Conservation (phyloP, 768 basidiomycete species). For the Leccinellum rugosiceps region DNA sequence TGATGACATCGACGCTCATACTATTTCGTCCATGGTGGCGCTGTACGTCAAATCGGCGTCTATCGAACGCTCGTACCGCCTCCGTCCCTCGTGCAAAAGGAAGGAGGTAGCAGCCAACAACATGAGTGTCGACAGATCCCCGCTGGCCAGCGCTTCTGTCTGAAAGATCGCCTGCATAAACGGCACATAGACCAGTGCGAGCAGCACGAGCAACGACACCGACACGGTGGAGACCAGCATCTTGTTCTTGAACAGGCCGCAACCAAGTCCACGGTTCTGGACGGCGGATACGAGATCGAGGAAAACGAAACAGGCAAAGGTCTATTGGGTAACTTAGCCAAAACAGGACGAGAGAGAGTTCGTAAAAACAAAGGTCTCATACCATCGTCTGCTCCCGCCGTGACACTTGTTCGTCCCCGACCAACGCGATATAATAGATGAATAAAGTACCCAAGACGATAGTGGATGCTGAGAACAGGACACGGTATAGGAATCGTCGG, state of each 20-base stretch:
- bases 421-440: conserved; percentile 76
- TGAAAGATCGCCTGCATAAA: conserved; percentile 92
- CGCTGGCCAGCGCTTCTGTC: conserved; percentile 70
- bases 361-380: conserved; percentile 25
- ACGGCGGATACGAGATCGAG: conserved; percentile 94
- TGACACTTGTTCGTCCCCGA: conserved; percentile 76
- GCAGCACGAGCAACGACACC: conserved; percentile 79
- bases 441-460: conserved; percentile 89
- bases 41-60: conserved; percentile 53
- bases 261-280: conserved; percentile 90
- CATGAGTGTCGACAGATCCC: conserved; percentile 72
- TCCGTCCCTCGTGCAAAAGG: conserved; percentile 70
- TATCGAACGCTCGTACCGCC: conserved; percentile 69
- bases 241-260: conserved; percentile 77
- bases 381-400: conserved; percentile 96
- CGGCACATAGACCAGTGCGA: conserved; percentile 85
- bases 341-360: not conserved
- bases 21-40: conserved; percentile 57
- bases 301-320: conserved; percentile 96
- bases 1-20: conserved; percentile 31
- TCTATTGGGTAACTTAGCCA: conserved; percentile 37
- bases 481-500: conserved; percentile 64
- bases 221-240: conserved; percentile 90
- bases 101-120: conserved; percentile 64
- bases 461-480: conserved; percentile 89